Evolutionary conservation across 140 eudicot species (phyloP).

Genomic region (Anethum foeniculum): DNA sequence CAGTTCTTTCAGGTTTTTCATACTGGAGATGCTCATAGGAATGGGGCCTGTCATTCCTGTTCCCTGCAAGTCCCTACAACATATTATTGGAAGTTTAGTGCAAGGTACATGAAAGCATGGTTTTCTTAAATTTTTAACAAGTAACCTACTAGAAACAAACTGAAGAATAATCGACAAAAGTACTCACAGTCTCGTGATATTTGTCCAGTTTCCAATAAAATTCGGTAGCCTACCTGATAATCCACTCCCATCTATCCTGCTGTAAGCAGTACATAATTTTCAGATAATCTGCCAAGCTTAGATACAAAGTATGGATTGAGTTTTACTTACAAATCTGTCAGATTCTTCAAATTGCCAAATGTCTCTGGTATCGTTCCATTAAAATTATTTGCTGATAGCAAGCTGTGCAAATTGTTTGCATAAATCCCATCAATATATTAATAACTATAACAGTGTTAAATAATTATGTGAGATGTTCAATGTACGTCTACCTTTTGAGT

Average conservation of each 20-base stretch:
- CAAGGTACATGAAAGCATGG: background rate
- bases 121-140: background rate
- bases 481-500: background rate
- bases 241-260: conserved; percentile 66
- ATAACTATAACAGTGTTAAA: background rate
- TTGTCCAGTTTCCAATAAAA: conserved; percentile 75
- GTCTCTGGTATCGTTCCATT: conserved; percentile 65
- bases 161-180: conserved; percentile 24
- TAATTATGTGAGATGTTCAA: background rate
- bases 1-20: conserved; percentile 46
- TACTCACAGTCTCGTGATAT: conserved; percentile 54
- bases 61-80: conserved; percentile 70
- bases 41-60: conserved; percentile 70
- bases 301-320: background rate
- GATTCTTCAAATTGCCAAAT: conserved; percentile 43
- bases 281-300: background rate
- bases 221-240: conserved; percentile 70
- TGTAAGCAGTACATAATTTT: conserved; percentile 31
- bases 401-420: conserved; percentile 33
- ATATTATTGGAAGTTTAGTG: conserved; percentile 13
- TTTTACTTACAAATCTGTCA: conserved; percentile 61
- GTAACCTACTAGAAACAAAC: conserved; percentile 21
- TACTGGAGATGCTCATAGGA: conserved; percentile 47
- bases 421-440: background rate
- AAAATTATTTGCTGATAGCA: conserved; percentile 62